These are phyloP conservation scores for Yamadazyma oceani DNA, from an alignment of 1,139 yeast genomes.

Conservation along the genomic window DNA sequence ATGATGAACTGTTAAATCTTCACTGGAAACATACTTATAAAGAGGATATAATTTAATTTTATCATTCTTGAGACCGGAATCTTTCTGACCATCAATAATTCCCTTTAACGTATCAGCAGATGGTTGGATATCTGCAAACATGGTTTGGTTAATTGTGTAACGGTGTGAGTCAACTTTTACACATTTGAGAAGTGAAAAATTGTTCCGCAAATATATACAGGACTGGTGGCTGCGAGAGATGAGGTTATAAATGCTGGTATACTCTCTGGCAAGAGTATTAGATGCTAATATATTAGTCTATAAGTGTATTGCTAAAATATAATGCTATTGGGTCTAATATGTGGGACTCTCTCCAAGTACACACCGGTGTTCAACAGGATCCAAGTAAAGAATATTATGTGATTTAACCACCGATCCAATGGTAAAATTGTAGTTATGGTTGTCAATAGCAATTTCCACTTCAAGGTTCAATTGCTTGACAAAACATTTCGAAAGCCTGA, in stretches of 20 bases:
- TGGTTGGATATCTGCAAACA: constrained; percentile 54
- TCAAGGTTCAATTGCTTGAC: constrained; percentile 49
- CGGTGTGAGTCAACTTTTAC: neutral
- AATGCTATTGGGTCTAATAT: no score
- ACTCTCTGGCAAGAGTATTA: no score
- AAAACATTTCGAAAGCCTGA: constrained; percentile 29
- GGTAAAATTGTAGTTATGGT: constrained; percentile 17
- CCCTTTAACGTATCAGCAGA: constrained; percentile 49
- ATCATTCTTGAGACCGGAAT: constrained; percentile 24
- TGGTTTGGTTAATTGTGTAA: neutral
- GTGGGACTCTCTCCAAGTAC: no score
- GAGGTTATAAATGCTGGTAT: no score
- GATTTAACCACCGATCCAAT: constrained; percentile 49
- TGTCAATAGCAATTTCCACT: constrained; percentile 34
- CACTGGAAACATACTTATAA: constrained; percentile 70
- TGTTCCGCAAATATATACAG: no score
- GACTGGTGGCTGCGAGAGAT: no score
- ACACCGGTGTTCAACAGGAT: constrained; percentile 22
- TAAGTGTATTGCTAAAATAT: neutral
- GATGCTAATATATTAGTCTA: neutral
- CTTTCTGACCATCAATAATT: no score
- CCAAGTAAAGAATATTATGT: constrained; percentile 36
- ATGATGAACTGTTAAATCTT: constrained; percentile 81
- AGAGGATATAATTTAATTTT: constrained; percentile 69
- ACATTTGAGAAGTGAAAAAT: neutral